These are phyloP conservation scores for Podila epicladia DNA, from an alignment of 192 early-diverging fungal species.

Conservation along the genomic window DNA sequence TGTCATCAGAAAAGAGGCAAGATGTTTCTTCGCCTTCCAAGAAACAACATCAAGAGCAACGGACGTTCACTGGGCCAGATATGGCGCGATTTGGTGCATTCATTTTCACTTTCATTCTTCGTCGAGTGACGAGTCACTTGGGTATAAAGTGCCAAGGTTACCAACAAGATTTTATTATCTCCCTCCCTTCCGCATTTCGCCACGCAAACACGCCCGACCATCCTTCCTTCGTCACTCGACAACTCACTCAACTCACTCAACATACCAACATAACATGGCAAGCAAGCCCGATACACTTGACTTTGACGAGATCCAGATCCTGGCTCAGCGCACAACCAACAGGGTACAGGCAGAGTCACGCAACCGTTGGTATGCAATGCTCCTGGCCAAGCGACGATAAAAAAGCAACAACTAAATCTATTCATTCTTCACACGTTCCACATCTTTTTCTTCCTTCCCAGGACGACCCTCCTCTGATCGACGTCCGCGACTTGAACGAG, in stretches of 20 bases:
- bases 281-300: background rate
- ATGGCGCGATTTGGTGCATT: background rate
- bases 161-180: too few relatives aligned
- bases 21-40: too few relatives aligned
- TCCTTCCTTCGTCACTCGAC: background rate
- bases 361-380: too few relatives aligned
- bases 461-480: constrained; percentile 53
- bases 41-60: too few relatives aligned
- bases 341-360: background rate
- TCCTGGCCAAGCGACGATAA: too few relatives aligned
- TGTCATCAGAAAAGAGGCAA: too few relatives aligned
- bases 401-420: too few relatives aligned
- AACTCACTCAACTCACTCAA: background rate
- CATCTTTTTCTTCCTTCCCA: background rate
- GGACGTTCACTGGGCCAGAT: background rate
- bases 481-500: constrained; percentile 70
- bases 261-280: background rate
- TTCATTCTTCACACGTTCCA: background rate
- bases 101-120: background rate
- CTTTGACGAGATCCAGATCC: background rate
- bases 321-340: background rate
- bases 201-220: too few relatives aligned
- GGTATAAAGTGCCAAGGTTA: too few relatives aligned
- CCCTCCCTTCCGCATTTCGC: too few relatives aligned
- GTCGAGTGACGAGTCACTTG: background rate